Percentiles rank a stretch among this genome's conserved stretches.
Evolutionary conservation across 352 stramenopile species (phyloP).

Genomic region (Pythium plurisporium): DNA sequence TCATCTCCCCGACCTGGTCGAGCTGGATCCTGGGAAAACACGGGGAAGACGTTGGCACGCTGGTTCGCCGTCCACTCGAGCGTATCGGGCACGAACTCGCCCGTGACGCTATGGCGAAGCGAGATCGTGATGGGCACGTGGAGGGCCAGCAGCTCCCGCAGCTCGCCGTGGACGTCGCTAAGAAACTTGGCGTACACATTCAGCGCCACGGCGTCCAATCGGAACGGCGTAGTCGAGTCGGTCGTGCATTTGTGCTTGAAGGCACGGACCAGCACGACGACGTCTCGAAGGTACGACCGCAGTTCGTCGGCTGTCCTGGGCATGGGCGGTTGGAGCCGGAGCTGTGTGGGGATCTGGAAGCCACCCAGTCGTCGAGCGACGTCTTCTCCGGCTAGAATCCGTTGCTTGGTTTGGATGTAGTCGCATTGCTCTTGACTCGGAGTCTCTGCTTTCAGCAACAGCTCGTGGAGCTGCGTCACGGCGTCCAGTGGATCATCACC

Average conservation of each 20-base stretch:
- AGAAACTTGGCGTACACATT: not conserved
- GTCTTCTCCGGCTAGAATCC: not conserved
- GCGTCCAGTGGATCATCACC: not conserved
- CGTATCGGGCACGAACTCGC: not conserved
- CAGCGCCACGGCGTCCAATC: not conserved
- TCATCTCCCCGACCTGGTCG: not conserved
- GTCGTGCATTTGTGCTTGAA: not conserved
- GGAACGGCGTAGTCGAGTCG: not conserved
- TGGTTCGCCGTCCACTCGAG: not conserved
- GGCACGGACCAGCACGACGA: not conserved
- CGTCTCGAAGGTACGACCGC: not conserved
- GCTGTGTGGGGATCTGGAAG: not conserved
- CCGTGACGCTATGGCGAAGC: not conserved
- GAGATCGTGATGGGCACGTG: not conserved
- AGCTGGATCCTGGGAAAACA: not conserved
- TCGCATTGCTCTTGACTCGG: not conserved
- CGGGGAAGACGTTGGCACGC: not conserved
- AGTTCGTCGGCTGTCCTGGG: not conserved
- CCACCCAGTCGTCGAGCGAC: not conserved
- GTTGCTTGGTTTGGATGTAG: not conserved
- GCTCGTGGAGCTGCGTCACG: not conserved
- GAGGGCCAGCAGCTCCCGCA: not conserved
- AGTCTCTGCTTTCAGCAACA: not conserved
- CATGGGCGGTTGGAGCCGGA: not conserved
- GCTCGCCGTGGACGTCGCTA: not conserved